Evolutionary conservation across 768 basidiomycete species (phyloP).

Genomic region (Macrolepiota fuliginosa): DNA sequence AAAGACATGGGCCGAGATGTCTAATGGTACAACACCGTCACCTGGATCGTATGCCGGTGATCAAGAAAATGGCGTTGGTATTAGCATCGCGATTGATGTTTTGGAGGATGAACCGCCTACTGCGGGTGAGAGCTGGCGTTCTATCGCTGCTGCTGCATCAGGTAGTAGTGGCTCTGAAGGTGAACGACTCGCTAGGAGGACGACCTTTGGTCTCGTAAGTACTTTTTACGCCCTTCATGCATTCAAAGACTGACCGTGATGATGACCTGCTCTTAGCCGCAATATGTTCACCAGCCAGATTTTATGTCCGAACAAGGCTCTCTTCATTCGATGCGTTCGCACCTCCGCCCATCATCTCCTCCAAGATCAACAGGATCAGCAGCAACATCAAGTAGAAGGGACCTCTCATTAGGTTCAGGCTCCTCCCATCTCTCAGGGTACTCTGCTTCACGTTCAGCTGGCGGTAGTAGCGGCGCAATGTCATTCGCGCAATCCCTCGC

Average conservation of each 20-base stretch:
- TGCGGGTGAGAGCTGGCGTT: conserved; percentile 61
- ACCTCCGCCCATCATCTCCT: conserved; percentile 39
- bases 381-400: conserved; percentile 40
- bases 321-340: conserved; percentile 60
- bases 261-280: conserved; percentile 32
- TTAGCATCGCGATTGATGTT: conserved; percentile 52
- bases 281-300: conserved; percentile 38
- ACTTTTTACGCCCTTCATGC: conserved; percentile 6
- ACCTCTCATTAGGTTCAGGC: conserved; percentile 44
- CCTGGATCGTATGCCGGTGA: conserved; percentile 14
- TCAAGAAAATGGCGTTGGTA: conserved; percentile 27
- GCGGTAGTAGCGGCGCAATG: conserved; percentile 28
- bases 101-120: conserved; percentile 69
- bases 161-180: conserved; percentile 20
- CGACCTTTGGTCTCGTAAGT: conserved; percentile 66
- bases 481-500: conserved; percentile 37
- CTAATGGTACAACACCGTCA: conserved; percentile 10
- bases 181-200: conserved; percentile 36
- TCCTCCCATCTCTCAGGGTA: conserved; percentile 53
- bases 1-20: conserved; percentile 30
- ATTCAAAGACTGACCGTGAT: conserved; percentile 1
- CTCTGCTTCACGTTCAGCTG: conserved; percentile 25
- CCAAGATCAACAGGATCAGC: conserved; percentile 54
- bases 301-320: conserved; percentile 63
- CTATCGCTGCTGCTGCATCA: conserved; percentile 38